Conservation (phyloP, 768 basidiomycete genomes). For the Melanogaster broomeanus region DNA sequence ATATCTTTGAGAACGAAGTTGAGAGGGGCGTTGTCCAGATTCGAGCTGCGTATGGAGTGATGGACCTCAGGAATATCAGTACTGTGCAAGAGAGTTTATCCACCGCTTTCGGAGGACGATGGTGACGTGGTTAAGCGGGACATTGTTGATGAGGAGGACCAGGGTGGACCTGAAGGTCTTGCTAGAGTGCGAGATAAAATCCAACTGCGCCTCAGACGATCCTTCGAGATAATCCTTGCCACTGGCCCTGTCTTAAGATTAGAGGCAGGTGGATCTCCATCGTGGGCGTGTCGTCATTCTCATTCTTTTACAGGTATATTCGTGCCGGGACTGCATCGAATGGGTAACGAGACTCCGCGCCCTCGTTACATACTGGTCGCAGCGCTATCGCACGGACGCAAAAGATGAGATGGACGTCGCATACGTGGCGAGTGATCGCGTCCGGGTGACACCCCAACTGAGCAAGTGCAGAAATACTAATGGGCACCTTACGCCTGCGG, state of each 20-base stretch:
- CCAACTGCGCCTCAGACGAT: constrained; percentile 56
- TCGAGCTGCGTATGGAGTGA: constrained; percentile 61
- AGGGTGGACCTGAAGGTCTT: constrained; percentile 61
- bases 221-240: constrained; percentile 75
- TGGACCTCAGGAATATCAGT: constrained; percentile 72
- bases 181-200: constrained; percentile 43
- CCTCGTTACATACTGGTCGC: constrained; percentile 77
- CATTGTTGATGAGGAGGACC: constrained; percentile 57
- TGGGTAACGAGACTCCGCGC: constrained; percentile 81
- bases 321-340: constrained; percentile 67
- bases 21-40: constrained; percentile 66
- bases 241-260: constrained; percentile 72
- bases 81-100: constrained; percentile 59
- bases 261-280: constrained; percentile 58
- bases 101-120: constrained; percentile 26
- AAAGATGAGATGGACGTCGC: constrained; percentile 79
- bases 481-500: constrained; percentile 46
- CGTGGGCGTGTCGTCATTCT: not conserved
- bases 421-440: constrained; percentile 49
- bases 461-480: constrained; percentile 30
- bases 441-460: constrained; percentile 60
- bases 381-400: constrained; percentile 73
- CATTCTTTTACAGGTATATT: constrained; percentile 52
- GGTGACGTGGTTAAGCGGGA: constrained; percentile 29
- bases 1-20: constrained; percentile 53